A percentile compares a stretch with the other conserved stretches of the same genome.
phyloP scores from a whole-genome alignment of 305 asterid species.

The Solanum aculeatissimum region DNA sequence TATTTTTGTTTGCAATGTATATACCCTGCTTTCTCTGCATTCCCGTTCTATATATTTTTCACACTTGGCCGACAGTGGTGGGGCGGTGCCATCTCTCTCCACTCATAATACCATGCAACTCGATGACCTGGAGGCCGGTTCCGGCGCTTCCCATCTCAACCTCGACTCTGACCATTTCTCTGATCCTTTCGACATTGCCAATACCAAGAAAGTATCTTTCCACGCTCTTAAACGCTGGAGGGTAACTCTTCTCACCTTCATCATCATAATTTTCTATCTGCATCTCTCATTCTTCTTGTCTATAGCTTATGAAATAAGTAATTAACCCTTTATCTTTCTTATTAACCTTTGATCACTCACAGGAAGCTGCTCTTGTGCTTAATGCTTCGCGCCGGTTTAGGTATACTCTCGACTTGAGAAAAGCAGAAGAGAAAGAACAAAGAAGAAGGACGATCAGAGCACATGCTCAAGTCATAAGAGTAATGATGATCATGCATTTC shows the following conservation, averaged over 20 bases:
- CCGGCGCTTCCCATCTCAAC: not conserved
- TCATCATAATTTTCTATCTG: not conserved
- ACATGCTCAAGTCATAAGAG: conserved; percentile 97
- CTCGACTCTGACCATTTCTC: conserved; percentile 18
- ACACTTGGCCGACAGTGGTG: conserved; percentile 9
- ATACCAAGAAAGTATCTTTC: conserved; percentile 60
- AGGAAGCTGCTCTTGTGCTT: conserved; percentile 94
- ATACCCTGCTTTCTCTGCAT: not conserved
- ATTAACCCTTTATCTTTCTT: not conserved
- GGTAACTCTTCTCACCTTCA: conserved; percentile 24
- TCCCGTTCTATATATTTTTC: not conserved
- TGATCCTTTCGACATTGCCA: conserved; percentile 78
- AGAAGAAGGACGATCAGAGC: conserved; percentile 76
- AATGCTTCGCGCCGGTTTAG: conserved; percentile 95
- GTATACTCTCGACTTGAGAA: conserved; percentile 76
- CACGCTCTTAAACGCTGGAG: conserved; percentile 84
- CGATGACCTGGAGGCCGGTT: conserved; percentile 36
- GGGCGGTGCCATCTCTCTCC: conserved; percentile 40
- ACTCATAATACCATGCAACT: conserved; percentile 2
- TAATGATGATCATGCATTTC: conserved; percentile 17
- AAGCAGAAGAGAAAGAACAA: conserved; percentile 60
- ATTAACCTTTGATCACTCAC: conserved; percentile 10
- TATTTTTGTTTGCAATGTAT: not conserved
- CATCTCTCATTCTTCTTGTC: not conserved
- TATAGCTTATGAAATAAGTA: not conserved